Evolutionary conservation across 805 yeast genomes (phyloP).

Genomic region (Saccharomycopsis sp.): DNA sequence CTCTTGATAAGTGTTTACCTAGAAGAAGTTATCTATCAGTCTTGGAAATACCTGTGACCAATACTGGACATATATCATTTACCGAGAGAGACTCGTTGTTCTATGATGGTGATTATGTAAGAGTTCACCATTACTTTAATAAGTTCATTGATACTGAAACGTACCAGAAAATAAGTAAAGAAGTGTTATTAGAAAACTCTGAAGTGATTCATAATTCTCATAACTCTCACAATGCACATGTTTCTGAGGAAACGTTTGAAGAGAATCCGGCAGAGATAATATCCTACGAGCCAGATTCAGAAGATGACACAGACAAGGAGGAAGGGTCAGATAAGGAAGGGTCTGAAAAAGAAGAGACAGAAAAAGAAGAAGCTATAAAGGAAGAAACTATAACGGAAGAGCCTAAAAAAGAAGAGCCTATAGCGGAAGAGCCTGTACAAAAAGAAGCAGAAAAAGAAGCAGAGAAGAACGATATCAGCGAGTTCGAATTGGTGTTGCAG

Average conservation of each 20-base stretch:
- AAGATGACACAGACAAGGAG: not conserved
- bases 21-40: constrained; percentile 51
- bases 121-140: constrained; percentile 34
- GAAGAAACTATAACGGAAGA: too few species aligned
- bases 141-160: constrained; percentile 20
- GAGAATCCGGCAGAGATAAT: not conserved
- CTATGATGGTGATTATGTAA: constrained; percentile 32
- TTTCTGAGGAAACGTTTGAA: not conserved
- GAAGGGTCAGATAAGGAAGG: too few species aligned
- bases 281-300: not conserved
- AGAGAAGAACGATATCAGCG: not conserved
- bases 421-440: too few species aligned
- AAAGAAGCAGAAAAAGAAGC: too few species aligned
- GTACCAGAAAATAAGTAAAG: constrained; percentile 19
- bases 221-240: too few species aligned
- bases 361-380: too few species aligned
- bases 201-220: not conserved
- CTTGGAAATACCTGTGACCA: constrained; percentile 36
- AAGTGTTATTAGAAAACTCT: constrained; percentile 22
- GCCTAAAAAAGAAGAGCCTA: too few species aligned
- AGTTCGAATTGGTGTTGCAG: not conserved
- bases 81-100: constrained; percentile 21
- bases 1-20: constrained; percentile 81
- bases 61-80: not conserved
- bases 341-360: too few species aligned